Conservation (phyloP, 257 asterid species). For the Lavandula angustifolia region DNA sequence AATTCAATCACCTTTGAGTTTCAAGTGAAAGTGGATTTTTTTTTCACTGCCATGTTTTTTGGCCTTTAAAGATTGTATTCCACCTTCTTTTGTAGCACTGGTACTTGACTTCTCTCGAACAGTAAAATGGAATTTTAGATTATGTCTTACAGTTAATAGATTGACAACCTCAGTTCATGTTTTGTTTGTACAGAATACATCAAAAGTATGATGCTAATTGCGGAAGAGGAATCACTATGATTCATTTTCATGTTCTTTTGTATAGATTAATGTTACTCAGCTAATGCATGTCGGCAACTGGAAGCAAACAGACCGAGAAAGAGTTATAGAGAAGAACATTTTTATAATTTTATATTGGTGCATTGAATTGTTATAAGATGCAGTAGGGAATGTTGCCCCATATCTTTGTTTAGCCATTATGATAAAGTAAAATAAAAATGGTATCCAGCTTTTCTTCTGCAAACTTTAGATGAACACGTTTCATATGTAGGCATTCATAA, state of each 20-base stretch:
- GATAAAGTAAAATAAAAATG: no score
- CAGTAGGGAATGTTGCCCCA: neutral
- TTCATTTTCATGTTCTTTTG: neutral
- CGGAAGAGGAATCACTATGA: neutral
- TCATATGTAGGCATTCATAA: neutral
- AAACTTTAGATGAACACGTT: neutral
- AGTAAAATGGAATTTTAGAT: neutral
- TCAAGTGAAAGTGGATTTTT: slow-evolving; percentile 3
- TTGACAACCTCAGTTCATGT: neutral
- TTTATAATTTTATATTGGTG: neutral
- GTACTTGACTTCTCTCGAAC: neutral
- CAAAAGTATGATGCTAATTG: neutral
- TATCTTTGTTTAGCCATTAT: no score
- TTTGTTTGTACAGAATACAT: neutral
- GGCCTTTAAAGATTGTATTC: no score
- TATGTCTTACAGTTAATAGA: neutral
- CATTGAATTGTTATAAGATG: no score
- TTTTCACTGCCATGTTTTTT: no score
- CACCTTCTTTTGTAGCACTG: neutral
- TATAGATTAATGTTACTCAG: neutral
- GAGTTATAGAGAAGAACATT: neutral
- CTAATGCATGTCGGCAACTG: neutral
- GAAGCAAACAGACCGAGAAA: neutral
- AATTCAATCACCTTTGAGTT: neutral
- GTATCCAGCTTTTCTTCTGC: neutral